phyloP scores from a whole-genome alignment of 2,329 filamentous ascomycete species.

The Exophiala phaeomuriformis region DNA sequence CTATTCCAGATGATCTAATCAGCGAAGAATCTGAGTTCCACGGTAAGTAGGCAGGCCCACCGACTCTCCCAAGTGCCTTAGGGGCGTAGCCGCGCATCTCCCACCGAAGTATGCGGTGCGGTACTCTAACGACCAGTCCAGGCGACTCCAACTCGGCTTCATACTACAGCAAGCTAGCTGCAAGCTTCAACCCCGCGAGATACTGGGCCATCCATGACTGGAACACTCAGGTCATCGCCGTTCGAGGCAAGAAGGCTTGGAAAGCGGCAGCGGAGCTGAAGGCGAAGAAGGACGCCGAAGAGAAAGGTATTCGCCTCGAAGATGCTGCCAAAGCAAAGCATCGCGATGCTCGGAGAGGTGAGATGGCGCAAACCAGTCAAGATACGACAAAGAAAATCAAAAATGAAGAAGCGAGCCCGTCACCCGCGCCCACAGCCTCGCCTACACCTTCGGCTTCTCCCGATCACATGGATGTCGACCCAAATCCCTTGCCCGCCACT shows the following conservation, averaged over 20 bases:
- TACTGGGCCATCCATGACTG: slow-evolving; percentile 41
- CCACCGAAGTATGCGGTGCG: too few species aligned
- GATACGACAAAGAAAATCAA: not conserved
- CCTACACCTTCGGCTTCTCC: not conserved
- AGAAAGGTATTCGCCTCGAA: not conserved
- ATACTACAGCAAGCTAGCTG: slow-evolving; percentile 45
- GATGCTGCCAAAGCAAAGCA: not conserved
- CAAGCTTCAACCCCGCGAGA: slow-evolving; percentile 43
- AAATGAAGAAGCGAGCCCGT: not conserved
- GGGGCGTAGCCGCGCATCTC: too few species aligned
- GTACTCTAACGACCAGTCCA: slow-evolving; percentile 29
- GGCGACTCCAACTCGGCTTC: slow-evolving; percentile 49
- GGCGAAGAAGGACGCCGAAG: not conserved
- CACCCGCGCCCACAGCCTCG: not conserved
- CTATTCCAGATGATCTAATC: slow-evolving; percentile 27
- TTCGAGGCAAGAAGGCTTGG: slow-evolving; percentile 2
- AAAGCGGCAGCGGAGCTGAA: slow-evolving; percentile 3
- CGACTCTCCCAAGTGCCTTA: too few species aligned
- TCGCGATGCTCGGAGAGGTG: not conserved
- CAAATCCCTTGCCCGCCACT: not conserved
- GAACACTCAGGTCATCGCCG: slow-evolving; percentile 21
- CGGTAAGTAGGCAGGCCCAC: slow-evolving; percentile 27
- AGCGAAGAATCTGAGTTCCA: slow-evolving; percentile 43
- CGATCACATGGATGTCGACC: not conserved
- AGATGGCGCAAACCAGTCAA: not conserved